phyloP scores from a whole-genome alignment of 805 yeast species.

The Wickerhamomyces chaumierensis region DNA sequence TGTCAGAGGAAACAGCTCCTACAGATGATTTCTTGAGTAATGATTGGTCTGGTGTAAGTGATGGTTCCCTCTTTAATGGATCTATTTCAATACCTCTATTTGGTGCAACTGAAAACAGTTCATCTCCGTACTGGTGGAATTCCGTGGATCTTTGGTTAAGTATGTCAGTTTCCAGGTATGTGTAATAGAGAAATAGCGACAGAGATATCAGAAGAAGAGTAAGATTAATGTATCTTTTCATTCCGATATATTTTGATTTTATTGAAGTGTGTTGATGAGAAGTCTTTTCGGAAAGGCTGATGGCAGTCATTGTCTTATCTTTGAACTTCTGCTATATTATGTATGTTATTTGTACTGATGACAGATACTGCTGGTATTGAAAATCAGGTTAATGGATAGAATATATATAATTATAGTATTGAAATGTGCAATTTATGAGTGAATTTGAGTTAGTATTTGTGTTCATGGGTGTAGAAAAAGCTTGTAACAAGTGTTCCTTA shows the following conservation, averaged over 20 bases:
- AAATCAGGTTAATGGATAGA: too few species aligned
- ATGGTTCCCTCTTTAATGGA: conserved; percentile 25
- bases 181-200: not conserved
- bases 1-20: conserved; percentile 19
- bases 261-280: not conserved
- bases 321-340: too few species aligned
- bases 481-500: too few species aligned
- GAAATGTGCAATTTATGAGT: too few species aligned
- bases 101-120: not conserved
- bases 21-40: conserved; percentile 14
- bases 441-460: too few species aligned
- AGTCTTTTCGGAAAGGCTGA: not conserved
- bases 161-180: not conserved
- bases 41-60: conserved; percentile 22
- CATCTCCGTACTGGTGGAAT: not conserved
- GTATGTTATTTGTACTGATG: too few species aligned
- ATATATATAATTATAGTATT: too few species aligned
- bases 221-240: not conserved
- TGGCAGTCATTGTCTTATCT: too few species aligned
- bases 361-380: too few species aligned
- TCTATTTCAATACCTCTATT: conserved; percentile 26
- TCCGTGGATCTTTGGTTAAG: too few species aligned
- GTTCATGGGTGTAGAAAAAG: too few species aligned
- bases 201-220: not conserved
- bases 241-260: not conserved